Conservation (phyloP, 2,329 filamentous ascomycete genomes). For the Geoglossum cookeanum region DNA sequence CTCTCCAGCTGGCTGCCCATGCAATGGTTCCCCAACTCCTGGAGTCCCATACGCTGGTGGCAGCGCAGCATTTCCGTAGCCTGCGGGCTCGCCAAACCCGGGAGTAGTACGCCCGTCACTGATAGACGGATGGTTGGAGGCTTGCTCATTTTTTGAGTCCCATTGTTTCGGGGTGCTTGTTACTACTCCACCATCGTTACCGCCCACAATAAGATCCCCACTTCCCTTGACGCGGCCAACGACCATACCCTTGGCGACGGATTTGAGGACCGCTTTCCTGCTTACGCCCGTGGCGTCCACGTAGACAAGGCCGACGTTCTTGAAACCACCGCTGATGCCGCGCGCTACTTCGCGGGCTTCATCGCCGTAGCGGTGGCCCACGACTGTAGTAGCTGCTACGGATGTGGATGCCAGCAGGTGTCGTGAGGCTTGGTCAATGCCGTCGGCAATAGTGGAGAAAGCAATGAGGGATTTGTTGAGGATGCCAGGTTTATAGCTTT, state of each 20-base stretch:
- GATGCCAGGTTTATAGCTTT: slow-evolving; percentile 68
- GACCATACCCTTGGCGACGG: slow-evolving; percentile 91
- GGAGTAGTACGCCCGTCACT: neutral
- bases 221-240: slow-evolving; percentile 60
- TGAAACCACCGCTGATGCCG: slow-evolving; percentile 66
- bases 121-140: neutral
- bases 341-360: slow-evolving; percentile 67
- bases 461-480: slow-evolving; percentile 95
- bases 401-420: slow-evolving; percentile 57
- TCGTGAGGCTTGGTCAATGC: slow-evolving; percentile 71
- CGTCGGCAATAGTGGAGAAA: slow-evolving; percentile 85
- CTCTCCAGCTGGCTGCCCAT: neutral
- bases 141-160: neutral
- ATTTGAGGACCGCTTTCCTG: slow-evolving; percentile 74
- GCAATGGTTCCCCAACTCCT: neutral
- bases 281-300: slow-evolving; percentile 92
- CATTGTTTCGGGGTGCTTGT: slow-evolving; percentile 10
- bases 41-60: slow-evolving; percentile 1
- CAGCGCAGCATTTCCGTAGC: neutral
- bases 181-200: slow-evolving; percentile 34
- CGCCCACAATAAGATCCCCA: slow-evolving; percentile 54
- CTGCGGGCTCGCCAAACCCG: neutral
- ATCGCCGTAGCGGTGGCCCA: slow-evolving; percentile 71
- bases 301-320: slow-evolving; percentile 93
- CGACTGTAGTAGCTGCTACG: slow-evolving; percentile 63